These are phyloP conservation scores for Astrephomene gubernaculifera DNA, from an alignment of 139 green algal genomes.

Conservation along the genomic window DNA sequence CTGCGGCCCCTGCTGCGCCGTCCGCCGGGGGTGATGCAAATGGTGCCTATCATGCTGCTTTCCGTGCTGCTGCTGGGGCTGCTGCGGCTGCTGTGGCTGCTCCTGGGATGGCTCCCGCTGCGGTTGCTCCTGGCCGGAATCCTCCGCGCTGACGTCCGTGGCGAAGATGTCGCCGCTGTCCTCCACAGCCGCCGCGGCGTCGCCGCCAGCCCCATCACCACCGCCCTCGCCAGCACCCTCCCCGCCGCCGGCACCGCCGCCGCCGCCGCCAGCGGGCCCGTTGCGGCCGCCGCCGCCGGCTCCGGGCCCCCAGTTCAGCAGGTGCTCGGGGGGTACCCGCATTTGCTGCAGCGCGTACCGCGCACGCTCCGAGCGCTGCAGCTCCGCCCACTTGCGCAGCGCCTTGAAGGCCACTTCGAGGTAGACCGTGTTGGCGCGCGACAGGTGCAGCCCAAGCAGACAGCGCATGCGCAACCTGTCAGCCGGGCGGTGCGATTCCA, in stretches of 20 bases:
- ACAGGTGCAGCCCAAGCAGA: constrained; percentile 48
- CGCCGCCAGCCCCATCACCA: not conserved
- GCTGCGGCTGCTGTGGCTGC: no score
- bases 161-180: not conserved
- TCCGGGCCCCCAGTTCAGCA: no score
- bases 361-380: constrained; percentile 5
- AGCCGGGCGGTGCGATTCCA: no score
- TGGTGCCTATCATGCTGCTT: no score
- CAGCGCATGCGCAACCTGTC: constrained; percentile 46
- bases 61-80: no score
- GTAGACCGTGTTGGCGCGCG: not conserved
- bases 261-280: not conserved
- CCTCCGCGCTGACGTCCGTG: no score
- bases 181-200: not conserved
- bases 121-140: no score
- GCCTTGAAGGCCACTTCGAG: constrained; percentile 46
- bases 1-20: no score
- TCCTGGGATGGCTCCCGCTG: no score
- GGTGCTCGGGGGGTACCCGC: not conserved
- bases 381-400: constrained; percentile 28
- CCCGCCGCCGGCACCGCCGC: not conserved
- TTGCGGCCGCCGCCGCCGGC: not conserved
- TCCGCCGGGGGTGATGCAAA: no score
- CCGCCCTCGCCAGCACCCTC: not conserved
- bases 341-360: not conserved